Evolutionary conservation across 1,284 basidiomycete species (phyloP).

Genomic region (Cryptococcus deneoformans): DNA sequence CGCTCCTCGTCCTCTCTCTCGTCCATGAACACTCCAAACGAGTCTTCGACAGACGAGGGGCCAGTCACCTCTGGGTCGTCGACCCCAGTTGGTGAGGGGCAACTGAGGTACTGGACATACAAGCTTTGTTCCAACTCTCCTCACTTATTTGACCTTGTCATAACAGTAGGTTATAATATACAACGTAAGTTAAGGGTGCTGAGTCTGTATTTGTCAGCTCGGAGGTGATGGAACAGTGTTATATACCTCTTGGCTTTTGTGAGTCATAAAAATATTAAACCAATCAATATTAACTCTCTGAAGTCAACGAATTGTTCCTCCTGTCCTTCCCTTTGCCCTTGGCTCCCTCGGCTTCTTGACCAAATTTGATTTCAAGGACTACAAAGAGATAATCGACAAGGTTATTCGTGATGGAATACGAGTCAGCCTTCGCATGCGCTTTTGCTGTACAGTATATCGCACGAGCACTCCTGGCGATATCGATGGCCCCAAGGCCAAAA

Average conservation of each 20-base stretch:
- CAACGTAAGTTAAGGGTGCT: background rate
- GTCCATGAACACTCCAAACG: no score
- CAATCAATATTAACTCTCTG: constrained; percentile 1
- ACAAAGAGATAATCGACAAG: constrained; percentile 81
- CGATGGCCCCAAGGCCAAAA: no score
- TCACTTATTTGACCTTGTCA: constrained; percentile 96
- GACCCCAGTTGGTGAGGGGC: constrained; percentile 59
- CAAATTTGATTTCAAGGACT: constrained; percentile 92
- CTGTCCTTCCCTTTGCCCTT: constrained; percentile 95
- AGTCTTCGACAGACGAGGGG: no score
- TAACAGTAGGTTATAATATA: constrained; percentile 66
- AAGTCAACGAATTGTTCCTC: constrained; percentile 89
- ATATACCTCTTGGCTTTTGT: constrained; percentile 98
- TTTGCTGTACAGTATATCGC: no score
- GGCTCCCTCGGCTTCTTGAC: constrained; percentile 98
- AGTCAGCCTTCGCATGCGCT: constrained; percentile 67
- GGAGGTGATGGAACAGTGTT: constrained; percentile 98
- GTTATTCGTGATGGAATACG: constrained; percentile 94
- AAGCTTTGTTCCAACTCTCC: constrained; percentile 92
- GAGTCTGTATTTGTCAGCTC: constrained; percentile 55
- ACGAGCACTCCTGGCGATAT: no score
- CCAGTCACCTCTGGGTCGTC: no score
- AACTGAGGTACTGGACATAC: constrained; percentile 95
- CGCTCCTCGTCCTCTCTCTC: constrained; percentile 57
- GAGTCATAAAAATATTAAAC: constrained; percentile 9